Conservation (phyloP, 2,329 filamentous ascomycete species). For the Curvularia lunata region DNA sequence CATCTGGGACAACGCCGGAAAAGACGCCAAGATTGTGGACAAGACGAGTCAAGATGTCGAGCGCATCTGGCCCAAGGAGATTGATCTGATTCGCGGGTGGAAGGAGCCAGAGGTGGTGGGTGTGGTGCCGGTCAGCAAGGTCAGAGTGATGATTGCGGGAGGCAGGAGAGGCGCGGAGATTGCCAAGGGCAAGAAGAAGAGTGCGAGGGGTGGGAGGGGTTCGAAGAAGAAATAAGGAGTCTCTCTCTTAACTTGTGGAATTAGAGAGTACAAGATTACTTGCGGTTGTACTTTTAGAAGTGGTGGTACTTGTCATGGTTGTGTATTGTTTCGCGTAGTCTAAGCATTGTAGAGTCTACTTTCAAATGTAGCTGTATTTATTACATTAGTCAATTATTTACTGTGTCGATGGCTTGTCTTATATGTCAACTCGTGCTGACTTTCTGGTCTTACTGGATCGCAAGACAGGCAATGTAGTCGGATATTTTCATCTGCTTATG, state of each 20-base stretch:
- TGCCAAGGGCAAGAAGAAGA: conserved; percentile 40
- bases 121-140: conserved; percentile 77
- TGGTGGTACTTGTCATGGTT: no score
- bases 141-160: conserved; percentile 74
- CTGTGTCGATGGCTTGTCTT: no score
- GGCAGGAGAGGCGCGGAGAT: conserved; percentile 39
- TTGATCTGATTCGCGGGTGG: conserved; percentile 80
- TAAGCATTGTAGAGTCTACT: no score
- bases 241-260: background rate
- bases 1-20: conserved; percentile 73
- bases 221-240: conserved; percentile 35
- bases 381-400: no score
- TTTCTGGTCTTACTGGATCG: no score
- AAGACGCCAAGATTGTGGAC: conserved; percentile 54
- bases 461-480: no score
- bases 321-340: no score
- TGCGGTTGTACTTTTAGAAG: no score
- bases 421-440: no score
- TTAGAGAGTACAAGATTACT: no score
- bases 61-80: conserved; percentile 82
- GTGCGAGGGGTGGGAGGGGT: conserved; percentile 39
- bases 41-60: conserved; percentile 63
- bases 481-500: no score
- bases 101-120: conserved; percentile 85
- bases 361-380: no score